Evolutionary conservation across 768 basidiomycete genomes (phyloP), one percentile per base, ranked within the genome.

Genomic region (Filobasidium wieringae): DNA sequence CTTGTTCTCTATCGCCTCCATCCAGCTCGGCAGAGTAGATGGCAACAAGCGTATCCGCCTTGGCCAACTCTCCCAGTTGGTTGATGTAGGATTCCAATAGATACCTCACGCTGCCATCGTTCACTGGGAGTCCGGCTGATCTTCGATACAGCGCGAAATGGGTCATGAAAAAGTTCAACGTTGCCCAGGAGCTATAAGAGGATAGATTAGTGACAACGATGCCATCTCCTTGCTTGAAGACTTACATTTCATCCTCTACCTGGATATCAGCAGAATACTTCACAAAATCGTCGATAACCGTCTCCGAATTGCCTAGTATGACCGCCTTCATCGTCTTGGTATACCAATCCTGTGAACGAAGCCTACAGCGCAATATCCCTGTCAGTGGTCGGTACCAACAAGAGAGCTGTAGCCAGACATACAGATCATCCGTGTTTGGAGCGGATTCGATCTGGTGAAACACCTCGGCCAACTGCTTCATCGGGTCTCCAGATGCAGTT

Each of bases 11-110:
- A 62, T 61, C 68, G n/a, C 89, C 88, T 66, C 88, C 85, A 6
- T 90, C 87, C 22, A 97, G 76, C 29, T 88, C 87, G 14, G 87
- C 83, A 6, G 90, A 90, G 71, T 99, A 97, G 78, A 95, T 82
- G 0, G 93, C 91, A 12, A 97, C 90, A 17, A 97, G 79, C 39
- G 86, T 82, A 32, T 87, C 80, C 27, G 41, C 39, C 55, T 73
- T 91, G 79, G 86, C 87, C 17, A 87, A 85, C 39, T 78, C 77
- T 78, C 96, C 88, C 2, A 97, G 80, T 2, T 91, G 85, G 59
- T 82, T 81, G 5, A 96, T 80, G 68, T 97, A 99, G 0, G 86
- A 82, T 68, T 93, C 87, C 27, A 97, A 75, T 52, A 99, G 88
- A 30, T 80, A 74, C 67, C 93, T 88, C 0, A 82, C 84, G 0